Evolutionary conservation across 2,329 filamentous ascomycete genomes (phyloP).

Genomic region (Clarireedia sp.): DNA sequence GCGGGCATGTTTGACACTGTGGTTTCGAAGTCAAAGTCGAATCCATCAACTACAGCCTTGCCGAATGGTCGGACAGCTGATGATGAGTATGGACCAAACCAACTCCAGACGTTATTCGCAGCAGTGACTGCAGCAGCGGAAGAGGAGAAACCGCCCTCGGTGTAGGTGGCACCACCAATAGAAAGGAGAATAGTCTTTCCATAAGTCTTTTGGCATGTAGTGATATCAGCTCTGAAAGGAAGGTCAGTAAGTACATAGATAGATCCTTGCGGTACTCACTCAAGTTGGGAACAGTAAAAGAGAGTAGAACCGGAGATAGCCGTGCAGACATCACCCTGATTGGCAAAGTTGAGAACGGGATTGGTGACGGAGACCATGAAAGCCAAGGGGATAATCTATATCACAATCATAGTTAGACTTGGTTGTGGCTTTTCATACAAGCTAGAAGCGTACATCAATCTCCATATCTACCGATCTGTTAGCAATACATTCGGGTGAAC

Average conservation of each 20-base stretch:
- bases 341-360: slow-evolving; percentile 56
- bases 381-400: slow-evolving; percentile 53
- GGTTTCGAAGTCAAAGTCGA: slow-evolving; percentile 68
- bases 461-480: slow-evolving; percentile 32
- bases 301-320: slow-evolving; percentile 49
- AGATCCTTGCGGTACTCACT: slow-evolving; percentile 37
- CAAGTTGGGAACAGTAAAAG: slow-evolving; percentile 55
- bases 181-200: slow-evolving; percentile 67
- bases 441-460: slow-evolving; percentile 34
- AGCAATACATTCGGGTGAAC: slow-evolving; percentile 6
- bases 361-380: slow-evolving; percentile 52
- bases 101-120: slow-evolving; percentile 59
- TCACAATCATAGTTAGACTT: slow-evolving; percentile 11
- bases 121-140: slow-evolving; percentile 42
- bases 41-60: slow-evolving; percentile 58
- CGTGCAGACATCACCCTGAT: slow-evolving; percentile 53
- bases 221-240: slow-evolving; percentile 37
- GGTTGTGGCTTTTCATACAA: not conserved
- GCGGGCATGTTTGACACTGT: slow-evolving; percentile 49
- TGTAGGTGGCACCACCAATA: slow-evolving; percentile 63
- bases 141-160: slow-evolving; percentile 57
- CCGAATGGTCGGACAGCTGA: slow-evolving; percentile 57
- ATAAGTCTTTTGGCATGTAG: slow-evolving; percentile 50
- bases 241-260: not conserved
- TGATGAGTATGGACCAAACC: slow-evolving; percentile 53